Evolutionary conservation across 1,139 yeast species (phyloP).

Genomic region (Saccharomyces hybrid): DNA sequence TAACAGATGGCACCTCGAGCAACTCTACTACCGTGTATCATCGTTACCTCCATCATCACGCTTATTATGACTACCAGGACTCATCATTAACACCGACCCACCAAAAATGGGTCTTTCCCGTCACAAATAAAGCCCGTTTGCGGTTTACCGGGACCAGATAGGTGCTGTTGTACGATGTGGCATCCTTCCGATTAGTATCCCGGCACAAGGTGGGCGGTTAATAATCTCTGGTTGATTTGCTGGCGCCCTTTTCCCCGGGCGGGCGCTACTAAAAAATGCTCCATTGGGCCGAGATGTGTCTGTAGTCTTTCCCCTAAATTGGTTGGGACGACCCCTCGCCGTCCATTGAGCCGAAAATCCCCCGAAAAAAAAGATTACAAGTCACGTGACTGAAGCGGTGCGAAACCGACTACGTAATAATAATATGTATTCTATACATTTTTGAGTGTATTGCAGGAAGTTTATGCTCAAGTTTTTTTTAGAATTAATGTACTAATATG

Average conservation of each 20-base stretch:
- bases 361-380: not conserved
- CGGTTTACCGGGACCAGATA: not conserved
- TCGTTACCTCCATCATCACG: not conserved
- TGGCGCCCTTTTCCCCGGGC: not conserved
- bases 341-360: not conserved
- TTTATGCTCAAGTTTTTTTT: not conserved
- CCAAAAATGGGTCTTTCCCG: not conserved
- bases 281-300: not conserved
- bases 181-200: not conserved
- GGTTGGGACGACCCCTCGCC: not conserved
- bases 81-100: not conserved
- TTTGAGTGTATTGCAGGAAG: too few species aligned
- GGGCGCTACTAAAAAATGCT: not conserved
- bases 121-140: not conserved
- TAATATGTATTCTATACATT: too few species aligned
- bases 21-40: not conserved
- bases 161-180: not conserved
- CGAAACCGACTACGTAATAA: not conserved
- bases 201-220: not conserved
- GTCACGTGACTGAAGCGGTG: not conserved
- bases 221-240: not conserved
- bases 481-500: not conserved
- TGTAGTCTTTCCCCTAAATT: not conserved
- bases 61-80: not conserved
- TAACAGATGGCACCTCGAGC: not conserved